These are phyloP conservation scores for Apiospora saccharicola DNA, from an alignment of 2,329 filamentous ascomycete genomes.

Conservation along the genomic window DNA sequence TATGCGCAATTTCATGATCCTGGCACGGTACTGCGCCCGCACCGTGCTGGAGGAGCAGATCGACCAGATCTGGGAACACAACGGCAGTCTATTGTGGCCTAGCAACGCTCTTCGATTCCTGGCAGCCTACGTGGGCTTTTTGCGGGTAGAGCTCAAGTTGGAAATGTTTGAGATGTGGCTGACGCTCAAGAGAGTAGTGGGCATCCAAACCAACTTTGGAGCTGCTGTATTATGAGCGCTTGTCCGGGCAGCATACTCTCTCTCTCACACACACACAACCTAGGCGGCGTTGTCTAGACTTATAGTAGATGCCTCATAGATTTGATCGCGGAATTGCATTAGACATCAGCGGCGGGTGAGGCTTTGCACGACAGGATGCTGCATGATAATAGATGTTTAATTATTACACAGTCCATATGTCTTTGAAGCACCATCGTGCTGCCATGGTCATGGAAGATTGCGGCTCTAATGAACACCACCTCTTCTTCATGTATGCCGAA, in stretches of 20 bases:
- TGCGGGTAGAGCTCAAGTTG: conserved; percentile 69
- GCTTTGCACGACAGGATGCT: neutral
- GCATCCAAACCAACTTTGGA: conserved; percentile 30
- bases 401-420: conserved; percentile 1
- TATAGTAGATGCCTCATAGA: conserved; percentile 11
- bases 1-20: conserved; percentile 70
- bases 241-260: neutral
- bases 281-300: conserved; percentile 1
- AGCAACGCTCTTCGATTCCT: conserved; percentile 61
- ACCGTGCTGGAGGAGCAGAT: conserved; percentile 72
- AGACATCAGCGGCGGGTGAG: neutral
- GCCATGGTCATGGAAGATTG: neutral
- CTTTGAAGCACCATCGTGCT: neutral
- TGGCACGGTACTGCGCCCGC: conserved; percentile 72
- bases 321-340: conserved; percentile 5
- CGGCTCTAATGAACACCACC: too few species aligned
- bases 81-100: conserved; percentile 66
- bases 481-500: neutral
- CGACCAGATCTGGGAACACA: conserved; percentile 58
- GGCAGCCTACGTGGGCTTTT: conserved; percentile 63
- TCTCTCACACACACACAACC: too few species aligned
- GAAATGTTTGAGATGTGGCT: conserved; percentile 70
- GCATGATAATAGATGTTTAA: neutral
- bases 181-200: conserved; percentile 57
- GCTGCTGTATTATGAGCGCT: neutral